These are phyloP conservation scores for Kockiozyma suomiensis DNA, from an alignment of 805 yeast genomes.

Conservation along the genomic window DNA sequence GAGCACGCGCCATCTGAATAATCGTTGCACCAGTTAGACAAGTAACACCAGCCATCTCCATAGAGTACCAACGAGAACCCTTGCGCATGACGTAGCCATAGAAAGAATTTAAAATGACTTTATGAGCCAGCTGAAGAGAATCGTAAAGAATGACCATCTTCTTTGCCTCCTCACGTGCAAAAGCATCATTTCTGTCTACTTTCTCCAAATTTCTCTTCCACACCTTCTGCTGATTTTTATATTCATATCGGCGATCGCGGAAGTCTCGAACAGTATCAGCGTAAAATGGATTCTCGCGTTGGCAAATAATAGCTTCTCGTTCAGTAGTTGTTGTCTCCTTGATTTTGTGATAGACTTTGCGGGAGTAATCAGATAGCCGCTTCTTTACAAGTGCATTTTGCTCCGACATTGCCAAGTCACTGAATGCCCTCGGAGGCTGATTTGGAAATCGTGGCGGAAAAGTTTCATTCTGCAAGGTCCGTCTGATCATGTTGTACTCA, in stretches of 20 bases:
- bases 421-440: conserved; percentile 64
- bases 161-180: conserved; percentile 81
- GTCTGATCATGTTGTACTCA: conserved; percentile 86
- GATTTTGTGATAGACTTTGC: conserved; percentile 79
- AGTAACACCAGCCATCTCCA: conserved; percentile 99
- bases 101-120: conserved; percentile 92
- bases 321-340: conserved; percentile 82
- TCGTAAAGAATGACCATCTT: conserved; percentile 94
- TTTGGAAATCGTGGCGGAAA: conserved; percentile 66
- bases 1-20: conserved; percentile 91
- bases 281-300: conserved; percentile 95
- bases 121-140: conserved; percentile 94
- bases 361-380: conserved; percentile 78
- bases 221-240: conserved; percentile 86
- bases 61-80: conserved; percentile 98
- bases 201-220: conserved; percentile 83
- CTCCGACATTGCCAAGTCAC: conserved; percentile 72
- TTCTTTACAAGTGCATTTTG: conserved; percentile 77
- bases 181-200: conserved; percentile 56
- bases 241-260: conserved; percentile 94
- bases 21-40: conserved; percentile 98
- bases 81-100: conserved; percentile 99
- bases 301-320: conserved; percentile 93
- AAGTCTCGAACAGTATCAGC: conserved; percentile 91
- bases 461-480: conserved; percentile 76